Evolutionary conservation across 208 protist species (phyloP).

Genomic region (Leishmania lainsoni): DNA sequence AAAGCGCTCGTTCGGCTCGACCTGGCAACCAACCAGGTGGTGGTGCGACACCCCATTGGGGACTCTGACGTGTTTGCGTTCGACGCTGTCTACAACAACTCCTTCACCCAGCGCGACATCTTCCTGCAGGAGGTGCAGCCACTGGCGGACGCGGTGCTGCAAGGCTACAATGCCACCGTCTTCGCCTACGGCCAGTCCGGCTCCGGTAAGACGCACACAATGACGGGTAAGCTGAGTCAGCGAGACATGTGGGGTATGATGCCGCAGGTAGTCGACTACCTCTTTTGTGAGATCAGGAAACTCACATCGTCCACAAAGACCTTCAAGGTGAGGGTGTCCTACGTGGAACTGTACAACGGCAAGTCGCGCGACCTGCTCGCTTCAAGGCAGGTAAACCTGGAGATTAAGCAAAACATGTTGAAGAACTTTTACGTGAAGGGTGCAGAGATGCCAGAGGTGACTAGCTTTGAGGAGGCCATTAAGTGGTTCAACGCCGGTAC

Average conservation of each 20-base stretch:
- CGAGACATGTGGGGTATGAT: constrained; percentile 90
- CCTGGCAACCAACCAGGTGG: constrained; percentile 85
- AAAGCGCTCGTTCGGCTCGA: constrained; percentile 88
- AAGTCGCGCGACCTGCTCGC: constrained; percentile 87
- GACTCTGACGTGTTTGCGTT: constrained; percentile 88
- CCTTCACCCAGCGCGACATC: constrained; percentile 90
- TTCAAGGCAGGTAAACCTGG: constrained; percentile 80
- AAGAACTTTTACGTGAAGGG: constrained; percentile 94
- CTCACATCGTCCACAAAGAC: constrained; percentile 78
- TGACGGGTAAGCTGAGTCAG: constrained; percentile 86
- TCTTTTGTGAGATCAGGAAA: constrained; percentile 90
- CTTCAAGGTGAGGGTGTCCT: constrained; percentile 90
- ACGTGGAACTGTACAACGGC: constrained; percentile 93
- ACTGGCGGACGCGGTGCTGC: constrained; percentile 84
- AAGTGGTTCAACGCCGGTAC: constrained; percentile 89
- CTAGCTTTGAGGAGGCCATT: constrained; percentile 82
- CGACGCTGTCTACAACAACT: constrained; percentile 93
- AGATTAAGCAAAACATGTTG: constrained; percentile 92
- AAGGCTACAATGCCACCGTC: constrained; percentile 93
- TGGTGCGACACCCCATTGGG: constrained; percentile 86
- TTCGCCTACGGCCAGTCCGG: constrained; percentile 94
- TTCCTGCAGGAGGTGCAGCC: constrained; percentile 90
- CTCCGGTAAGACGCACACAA: constrained; percentile 92
- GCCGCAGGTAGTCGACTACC: constrained; percentile 86
- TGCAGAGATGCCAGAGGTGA: constrained; percentile 90